Percentiles rank a stretch among this genome's conserved stretches.
These are phyloP conservation scores for Tetrahymena malaccensis DNA, from an alignment of 73 alveolate species.

Conservation along the genomic window DNA sequence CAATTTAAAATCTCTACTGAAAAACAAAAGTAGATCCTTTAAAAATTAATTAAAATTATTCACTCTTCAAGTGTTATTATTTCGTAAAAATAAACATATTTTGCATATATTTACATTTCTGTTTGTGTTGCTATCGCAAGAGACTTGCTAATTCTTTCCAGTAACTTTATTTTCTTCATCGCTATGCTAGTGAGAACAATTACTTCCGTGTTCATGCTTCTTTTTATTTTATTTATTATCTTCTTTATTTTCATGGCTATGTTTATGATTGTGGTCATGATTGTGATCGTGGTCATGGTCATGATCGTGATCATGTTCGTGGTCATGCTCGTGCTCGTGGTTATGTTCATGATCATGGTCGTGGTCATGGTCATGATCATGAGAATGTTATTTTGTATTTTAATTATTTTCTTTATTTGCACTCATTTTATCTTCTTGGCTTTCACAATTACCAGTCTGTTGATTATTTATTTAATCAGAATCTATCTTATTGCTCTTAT, in stretches of 20 bases:
- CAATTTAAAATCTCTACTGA: background rate
- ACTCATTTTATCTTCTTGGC: background rate
- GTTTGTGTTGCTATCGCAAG: background rate
- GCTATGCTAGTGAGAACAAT: background rate
- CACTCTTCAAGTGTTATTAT: background rate
- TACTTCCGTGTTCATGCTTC: background rate
- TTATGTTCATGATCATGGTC: conserved; percentile 4
- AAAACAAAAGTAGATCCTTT: background rate
- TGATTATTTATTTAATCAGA: background rate
- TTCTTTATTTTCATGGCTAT: background rate
- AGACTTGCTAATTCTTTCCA: background rate
- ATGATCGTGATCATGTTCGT: conserved; percentile 2
- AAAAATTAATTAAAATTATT: too few relatives aligned
- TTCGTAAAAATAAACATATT: too few relatives aligned
- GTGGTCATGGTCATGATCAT: background rate
- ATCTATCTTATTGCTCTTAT: background rate
- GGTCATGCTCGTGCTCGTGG: background rate
- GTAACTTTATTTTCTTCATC: background rate
- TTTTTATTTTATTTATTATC: background rate
- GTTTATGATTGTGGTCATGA: background rate
- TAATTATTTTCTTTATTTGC: background rate
- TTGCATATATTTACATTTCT: background rate
- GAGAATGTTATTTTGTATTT: background rate
- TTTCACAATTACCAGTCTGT: background rate
- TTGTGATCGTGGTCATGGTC: background rate